Percentiles rank a stretch among this genome's conserved stretches.
These are phyloP conservation scores for Rosa chinensis DNA, from an alignment of 306 rosid species.

Conservation along the genomic window DNA sequence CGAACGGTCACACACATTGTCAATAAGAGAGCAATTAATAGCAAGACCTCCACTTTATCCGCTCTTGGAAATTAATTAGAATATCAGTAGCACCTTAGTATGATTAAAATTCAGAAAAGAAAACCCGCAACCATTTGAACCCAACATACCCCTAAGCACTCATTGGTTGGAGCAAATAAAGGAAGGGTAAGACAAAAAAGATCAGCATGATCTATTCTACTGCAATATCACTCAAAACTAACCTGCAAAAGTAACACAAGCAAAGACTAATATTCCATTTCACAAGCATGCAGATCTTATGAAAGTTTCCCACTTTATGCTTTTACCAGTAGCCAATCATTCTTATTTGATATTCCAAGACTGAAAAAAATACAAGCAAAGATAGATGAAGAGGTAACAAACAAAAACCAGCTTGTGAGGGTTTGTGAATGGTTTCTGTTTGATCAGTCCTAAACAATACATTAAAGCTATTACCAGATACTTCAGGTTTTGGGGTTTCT, in stretches of 20 bases:
- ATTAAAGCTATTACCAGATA: neutral
- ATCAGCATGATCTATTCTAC: constrained; percentile 12
- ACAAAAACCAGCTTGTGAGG: neutral
- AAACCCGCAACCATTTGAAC: neutral
- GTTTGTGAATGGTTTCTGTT: neutral
- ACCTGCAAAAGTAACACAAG: constrained; percentile 71
- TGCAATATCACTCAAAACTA: constrained; percentile 32
- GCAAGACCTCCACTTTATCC: neutral
- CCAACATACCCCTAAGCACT: neutral
- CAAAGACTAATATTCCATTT: too few species aligned
- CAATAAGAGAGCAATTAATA: neutral
- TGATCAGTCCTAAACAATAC: neutral
- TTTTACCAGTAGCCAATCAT: constrained; percentile 43
- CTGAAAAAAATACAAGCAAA: constrained; percentile 5
- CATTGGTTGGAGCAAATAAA: neutral
- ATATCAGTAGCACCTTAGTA: neutral
- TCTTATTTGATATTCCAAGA: constrained; percentile 18
- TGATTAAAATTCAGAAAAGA: neutral
- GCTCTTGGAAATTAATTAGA: neutral
- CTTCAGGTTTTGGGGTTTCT: neutral
- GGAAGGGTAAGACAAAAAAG: neutral
- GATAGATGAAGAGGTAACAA: neutral
- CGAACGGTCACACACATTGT: too few species aligned
- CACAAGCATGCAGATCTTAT: constrained; percentile 9
- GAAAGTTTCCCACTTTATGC: constrained; percentile 20